phyloP scores from a whole-genome alignment of 176 grass and related monocot species.

The Triticum monococcum region DNA sequence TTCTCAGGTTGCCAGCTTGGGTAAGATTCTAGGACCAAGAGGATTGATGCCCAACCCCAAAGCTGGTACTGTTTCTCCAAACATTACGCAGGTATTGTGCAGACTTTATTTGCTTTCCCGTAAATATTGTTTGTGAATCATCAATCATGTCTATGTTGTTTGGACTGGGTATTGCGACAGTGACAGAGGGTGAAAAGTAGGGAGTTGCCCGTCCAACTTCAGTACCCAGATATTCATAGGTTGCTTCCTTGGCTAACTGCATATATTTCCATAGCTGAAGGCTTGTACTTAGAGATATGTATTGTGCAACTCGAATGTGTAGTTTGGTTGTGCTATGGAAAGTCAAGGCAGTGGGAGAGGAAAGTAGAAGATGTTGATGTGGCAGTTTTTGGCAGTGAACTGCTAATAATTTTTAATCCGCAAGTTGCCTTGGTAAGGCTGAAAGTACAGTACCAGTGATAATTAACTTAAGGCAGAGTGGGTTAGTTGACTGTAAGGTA shows the following conservation, averaged over 20 bases:
- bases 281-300: neutral
- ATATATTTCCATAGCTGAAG: neutral
- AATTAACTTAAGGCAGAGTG: neutral
- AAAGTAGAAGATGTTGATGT: neutral
- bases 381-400: neutral
- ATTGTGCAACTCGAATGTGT: neutral
- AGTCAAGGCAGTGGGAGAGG: neutral
- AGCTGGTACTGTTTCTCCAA: constrained; percentile 90
- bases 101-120: constrained; percentile 1
- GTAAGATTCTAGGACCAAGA: constrained; percentile 96
- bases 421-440: neutral
- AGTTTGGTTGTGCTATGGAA: neutral
- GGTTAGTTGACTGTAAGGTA: neutral
- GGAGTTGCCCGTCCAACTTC: neutral
- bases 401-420: neutral
- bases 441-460: neutral
- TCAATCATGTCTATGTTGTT: constrained; percentile 21
- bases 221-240: neutral
- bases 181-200: neutral
- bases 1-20: constrained; percentile 80
- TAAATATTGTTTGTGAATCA: constrained; percentile 23
- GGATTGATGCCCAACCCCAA: constrained; percentile 99
- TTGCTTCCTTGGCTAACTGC: neutral
- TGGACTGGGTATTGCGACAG: neutral
- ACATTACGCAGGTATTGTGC: constrained; percentile 80